Evolutionary conservation across 106 monocot genomes (phyloP), one percentile per base, ranked within the genome.

Genomic region (Gastrodia elata): DNA sequence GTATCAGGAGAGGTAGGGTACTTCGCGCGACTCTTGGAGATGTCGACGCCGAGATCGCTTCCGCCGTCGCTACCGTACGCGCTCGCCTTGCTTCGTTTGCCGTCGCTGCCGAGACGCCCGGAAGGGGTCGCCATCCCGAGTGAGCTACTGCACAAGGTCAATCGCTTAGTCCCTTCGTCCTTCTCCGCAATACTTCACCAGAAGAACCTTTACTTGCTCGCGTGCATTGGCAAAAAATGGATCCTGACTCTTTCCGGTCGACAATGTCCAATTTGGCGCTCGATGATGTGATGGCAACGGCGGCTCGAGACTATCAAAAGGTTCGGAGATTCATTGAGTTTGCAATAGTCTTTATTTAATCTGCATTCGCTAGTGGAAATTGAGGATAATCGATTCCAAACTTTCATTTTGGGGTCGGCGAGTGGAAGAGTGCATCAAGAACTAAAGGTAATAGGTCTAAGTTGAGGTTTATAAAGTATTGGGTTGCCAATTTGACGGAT

Each of bases 221-320:
- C 3, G 20, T 18, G 52, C 52, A 22, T 22, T 22, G 4, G n/a
- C 30, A 67, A 38, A n/a, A 20, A 76, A 97, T 97, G 96, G 96
- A 97, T 88, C 96, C 92, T 1, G 96, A 97, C 37, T 67, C 83
- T 6, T 85, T 97, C 52, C 76, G 75, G 59, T 89, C 87, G 56
- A 97, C 82, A 5, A 55, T 97, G 65, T 97, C 96, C 16, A 77
- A 75, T 71, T 72, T 97, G 8, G 88, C 87, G 2, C 83, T 97
- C 49, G 90, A 90, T 35, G 93, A 97, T 81, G 96, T 90, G 39
- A 90, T 97, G 86, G 92, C 84, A 15, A 92, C 92, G 4, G 96
- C 92, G 26, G 92, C 92, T 64, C 80, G 96, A 11, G 81, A 97
- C 77, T 93, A 93, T 74, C 87, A 97, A 80, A 97, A 97, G 96